Conservation (phyloP, 306 rosid genomes). For the Oemleria cerasiformis region DNA sequence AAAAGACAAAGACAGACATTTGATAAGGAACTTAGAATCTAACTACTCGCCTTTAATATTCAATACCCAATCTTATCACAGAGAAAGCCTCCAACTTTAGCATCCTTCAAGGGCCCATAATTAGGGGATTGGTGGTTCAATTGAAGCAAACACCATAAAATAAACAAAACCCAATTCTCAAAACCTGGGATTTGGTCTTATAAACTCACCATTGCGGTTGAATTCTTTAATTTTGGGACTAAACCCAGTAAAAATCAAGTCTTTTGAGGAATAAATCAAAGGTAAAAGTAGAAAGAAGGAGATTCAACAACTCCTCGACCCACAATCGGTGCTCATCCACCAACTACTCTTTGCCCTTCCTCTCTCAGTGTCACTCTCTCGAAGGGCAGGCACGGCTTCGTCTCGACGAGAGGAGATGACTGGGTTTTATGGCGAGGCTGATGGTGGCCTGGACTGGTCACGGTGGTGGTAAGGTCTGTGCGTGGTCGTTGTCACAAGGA, state of each 20-base stretch:
- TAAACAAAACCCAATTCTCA: slow-evolving; percentile 2
- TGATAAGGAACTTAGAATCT: slow-evolving; percentile 21
- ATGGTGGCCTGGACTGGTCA: no score
- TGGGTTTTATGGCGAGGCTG: no score
- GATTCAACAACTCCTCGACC: slow-evolving; percentile 31
- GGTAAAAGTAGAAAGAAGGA: background rate
- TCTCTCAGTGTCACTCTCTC: no score
- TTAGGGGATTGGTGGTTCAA: slow-evolving; percentile 10
- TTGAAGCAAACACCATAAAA: slow-evolving; percentile 17
- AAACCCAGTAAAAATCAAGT: background rate
- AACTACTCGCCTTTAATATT: slow-evolving; percentile 28
- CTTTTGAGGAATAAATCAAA: background rate
- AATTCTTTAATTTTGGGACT: background rate
- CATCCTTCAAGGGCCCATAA: slow-evolving; percentile 26
- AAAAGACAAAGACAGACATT: slow-evolving; percentile 15
- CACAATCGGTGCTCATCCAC: slow-evolving; percentile 4
- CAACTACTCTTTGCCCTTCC: slow-evolving; percentile 18
- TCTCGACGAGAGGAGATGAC: no score
- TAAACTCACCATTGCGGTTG: background rate
- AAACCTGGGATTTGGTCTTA: background rate
- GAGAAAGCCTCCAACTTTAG: slow-evolving; percentile 35
- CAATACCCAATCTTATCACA: slow-evolving; percentile 28
- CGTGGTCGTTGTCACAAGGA: no score
- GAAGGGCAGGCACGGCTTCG: no score
- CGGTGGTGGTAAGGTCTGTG: no score